Conservation (phyloP, 306 rosid species). For the Clitoria ternatea region DNA sequence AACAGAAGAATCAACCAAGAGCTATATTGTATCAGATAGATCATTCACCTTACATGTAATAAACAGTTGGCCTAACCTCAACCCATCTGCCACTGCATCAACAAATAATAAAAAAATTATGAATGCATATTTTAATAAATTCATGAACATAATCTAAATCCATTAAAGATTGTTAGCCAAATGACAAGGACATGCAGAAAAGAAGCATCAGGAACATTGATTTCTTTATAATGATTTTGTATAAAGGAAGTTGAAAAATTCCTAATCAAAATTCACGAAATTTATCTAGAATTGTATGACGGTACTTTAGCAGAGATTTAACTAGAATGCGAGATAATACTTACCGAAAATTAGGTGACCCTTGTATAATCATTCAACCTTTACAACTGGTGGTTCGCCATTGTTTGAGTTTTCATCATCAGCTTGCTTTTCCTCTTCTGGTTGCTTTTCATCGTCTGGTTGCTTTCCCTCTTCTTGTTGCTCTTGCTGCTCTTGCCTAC, state of each 20-base stretch:
- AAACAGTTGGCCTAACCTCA: slow-evolving; percentile 42
- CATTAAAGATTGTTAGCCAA: background rate
- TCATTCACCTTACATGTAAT: slow-evolving; percentile 36
- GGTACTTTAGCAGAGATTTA: background rate
- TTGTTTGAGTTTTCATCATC: slow-evolving; percentile 51
- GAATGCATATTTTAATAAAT: background rate
- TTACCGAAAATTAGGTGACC: slow-evolving; percentile 14
- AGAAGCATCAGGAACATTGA: background rate
- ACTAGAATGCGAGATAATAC: slow-evolving; percentile 5
- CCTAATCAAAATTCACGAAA: background rate
- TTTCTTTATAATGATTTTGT: background rate
- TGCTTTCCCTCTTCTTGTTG: slow-evolving; percentile 77
- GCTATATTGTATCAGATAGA: slow-evolving; percentile 8
- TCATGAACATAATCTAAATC: background rate
- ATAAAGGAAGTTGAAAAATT: background rate
- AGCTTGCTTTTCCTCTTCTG: slow-evolving; percentile 59
- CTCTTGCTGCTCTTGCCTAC: slow-evolving; percentile 90
- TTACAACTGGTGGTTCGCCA: slow-evolving; percentile 71
- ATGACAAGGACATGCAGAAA: background rate
- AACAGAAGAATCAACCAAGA: background rate
- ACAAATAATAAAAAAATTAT: slow-evolving; percentile 20
- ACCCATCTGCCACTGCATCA: slow-evolving; percentile 84
- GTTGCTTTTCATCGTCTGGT: slow-evolving; percentile 68
- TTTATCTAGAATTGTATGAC: background rate
- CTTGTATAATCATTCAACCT: slow-evolving; percentile 40